These are phyloP conservation scores for Angomonas ambiguus DNA, from an alignment of 208 protist genomes.

Conservation along the genomic window DNA sequence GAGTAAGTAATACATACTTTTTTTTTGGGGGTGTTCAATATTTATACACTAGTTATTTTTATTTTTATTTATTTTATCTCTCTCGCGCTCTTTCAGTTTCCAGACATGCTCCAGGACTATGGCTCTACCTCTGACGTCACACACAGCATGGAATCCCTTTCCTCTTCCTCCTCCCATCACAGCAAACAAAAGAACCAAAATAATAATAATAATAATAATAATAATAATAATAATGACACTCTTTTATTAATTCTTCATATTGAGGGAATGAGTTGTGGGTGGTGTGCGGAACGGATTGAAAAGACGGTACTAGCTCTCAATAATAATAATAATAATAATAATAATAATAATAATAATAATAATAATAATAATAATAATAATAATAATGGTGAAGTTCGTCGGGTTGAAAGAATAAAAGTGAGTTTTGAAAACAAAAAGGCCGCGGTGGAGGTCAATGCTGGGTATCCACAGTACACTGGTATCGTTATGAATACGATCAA, in stretches of 20 bases:
- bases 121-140: background rate
- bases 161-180: background rate
- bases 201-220: background rate
- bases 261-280: background rate
- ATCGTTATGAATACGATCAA: constrained; percentile 2
- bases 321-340: background rate
- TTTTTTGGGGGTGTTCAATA: background rate
- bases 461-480: background rate
- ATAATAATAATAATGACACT: background rate
- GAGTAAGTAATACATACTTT: too few relatives aligned
- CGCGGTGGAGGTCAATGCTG: constrained; percentile 2
- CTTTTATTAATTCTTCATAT: background rate
- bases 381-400: too few relatives aligned
- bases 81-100: too few relatives aligned
- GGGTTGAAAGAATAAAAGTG: constrained; percentile 30
- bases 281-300: background rate
- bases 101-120: background rate
- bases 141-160: too few relatives aligned
- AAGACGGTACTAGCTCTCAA: background rate
- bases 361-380: too few relatives aligned
- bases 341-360: background rate
- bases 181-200: background rate
- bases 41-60: background rate
- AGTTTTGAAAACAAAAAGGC: constrained; percentile 26
- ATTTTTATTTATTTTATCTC: too few relatives aligned